phyloP scores from a whole-genome alignment of 2,329 filamentous ascomycete species.

The Pseudogymnoascus sp. region DNA sequence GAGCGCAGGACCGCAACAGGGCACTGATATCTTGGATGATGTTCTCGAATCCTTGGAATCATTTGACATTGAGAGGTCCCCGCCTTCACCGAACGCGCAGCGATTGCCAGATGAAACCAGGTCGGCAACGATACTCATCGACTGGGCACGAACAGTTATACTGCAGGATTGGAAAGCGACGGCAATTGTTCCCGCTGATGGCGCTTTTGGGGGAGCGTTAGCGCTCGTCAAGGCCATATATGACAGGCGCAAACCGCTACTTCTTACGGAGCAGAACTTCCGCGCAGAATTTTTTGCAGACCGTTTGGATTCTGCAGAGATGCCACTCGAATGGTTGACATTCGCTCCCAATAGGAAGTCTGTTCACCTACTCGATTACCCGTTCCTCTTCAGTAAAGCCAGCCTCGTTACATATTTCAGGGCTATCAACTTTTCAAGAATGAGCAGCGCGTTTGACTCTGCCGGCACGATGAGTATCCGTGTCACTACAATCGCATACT shows the following conservation, averaged over 20 bases:
- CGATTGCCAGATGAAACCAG: conserved; percentile 39
- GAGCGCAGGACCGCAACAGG: conserved; percentile 17
- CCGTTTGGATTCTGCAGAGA: conserved; percentile 63
- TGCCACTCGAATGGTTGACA: conserved; percentile 64
- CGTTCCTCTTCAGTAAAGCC: conserved; percentile 68
- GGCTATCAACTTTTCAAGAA: conserved; percentile 75
- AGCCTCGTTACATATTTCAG: conserved; percentile 77
- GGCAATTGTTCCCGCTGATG: conserved; percentile 59
- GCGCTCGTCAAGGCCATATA: conserved; percentile 62
- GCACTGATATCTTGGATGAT: conserved; percentile 28
- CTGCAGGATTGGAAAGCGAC: conserved; percentile 74
- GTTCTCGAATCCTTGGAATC: conserved; percentile 34
- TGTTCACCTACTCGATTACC: conserved; percentile 69
- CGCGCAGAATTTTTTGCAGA: conserved; percentile 68
- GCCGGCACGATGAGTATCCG: conserved; percentile 50
- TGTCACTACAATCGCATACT: conserved; percentile 42
- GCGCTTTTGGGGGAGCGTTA: conserved; percentile 68
- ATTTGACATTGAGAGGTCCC: conserved; percentile 22
- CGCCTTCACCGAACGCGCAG: background rate
- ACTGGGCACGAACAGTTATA: conserved; percentile 68
- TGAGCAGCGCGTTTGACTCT: conserved; percentile 72
- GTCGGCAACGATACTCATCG: conserved; percentile 50
- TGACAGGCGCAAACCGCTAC: conserved; percentile 52
- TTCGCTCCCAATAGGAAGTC: conserved; percentile 52
- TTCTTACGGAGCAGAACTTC: conserved; percentile 62